Conservation (phyloP, 2,329 filamentous ascomycete species). For the Trematosphaeria pertusa region DNA sequence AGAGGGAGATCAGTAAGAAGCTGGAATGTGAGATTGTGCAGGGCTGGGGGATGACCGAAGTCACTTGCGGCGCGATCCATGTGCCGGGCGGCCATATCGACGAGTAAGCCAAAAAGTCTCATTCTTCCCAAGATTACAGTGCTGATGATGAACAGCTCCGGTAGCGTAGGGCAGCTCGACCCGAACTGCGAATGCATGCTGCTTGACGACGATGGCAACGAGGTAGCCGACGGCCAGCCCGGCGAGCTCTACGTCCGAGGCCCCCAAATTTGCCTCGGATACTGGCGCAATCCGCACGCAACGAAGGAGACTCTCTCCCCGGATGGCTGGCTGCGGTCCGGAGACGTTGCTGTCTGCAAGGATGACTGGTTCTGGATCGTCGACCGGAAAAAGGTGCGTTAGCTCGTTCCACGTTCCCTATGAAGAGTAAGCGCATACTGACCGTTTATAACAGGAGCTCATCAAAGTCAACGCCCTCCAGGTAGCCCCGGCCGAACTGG, state of each 20-base stretch:
- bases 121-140: not conserved
- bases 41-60: slow-evolving; percentile 53
- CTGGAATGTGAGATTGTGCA: slow-evolving; percentile 47
- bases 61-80: slow-evolving; percentile 49
- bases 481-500: slow-evolving; percentile 51
- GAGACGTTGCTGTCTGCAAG: slow-evolving; percentile 42
- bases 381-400: slow-evolving; percentile 43
- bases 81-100: slow-evolving; percentile 45
- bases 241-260: slow-evolving; percentile 51
- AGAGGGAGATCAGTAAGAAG: slow-evolving; percentile 47
- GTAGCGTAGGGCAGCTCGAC: slow-evolving; percentile 49
- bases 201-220: slow-evolving; percentile 52
- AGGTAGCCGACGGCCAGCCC: slow-evolving; percentile 46
- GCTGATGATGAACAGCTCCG: slow-evolving; percentile 29
- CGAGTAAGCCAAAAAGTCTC: slow-evolving; percentile 33
- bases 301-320: slow-evolving; percentile 46
- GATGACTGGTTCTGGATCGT: slow-evolving; percentile 48
- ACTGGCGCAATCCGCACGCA: slow-evolving; percentile 50
- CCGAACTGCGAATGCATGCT: slow-evolving; percentile 51
- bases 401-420: too few species aligned
- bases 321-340: slow-evolving; percentile 50
- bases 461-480: slow-evolving; percentile 53
- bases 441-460: slow-evolving; percentile 44
- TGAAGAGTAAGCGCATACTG: too few species aligned
- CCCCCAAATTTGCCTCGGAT: slow-evolving; percentile 50